phyloP scores from a whole-genome alignment of 495 filamentous ascomycete genomes.

The Xylaria cubensis region DNA sequence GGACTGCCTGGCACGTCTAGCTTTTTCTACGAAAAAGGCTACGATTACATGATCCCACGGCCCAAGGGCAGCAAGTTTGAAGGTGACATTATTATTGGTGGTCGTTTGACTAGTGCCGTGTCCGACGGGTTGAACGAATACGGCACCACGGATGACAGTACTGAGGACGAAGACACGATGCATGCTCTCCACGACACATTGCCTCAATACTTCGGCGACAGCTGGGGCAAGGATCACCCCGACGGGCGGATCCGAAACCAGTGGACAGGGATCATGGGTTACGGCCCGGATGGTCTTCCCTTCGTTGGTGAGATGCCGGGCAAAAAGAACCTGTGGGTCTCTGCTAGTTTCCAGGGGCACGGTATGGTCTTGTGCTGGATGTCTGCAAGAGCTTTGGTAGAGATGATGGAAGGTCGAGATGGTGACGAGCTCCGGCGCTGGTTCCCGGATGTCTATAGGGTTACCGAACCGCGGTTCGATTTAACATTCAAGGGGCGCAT shows the following conservation, averaged over 20 bases:
- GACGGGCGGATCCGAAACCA: conserved; percentile 62
- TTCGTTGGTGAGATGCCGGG: conserved; percentile 58
- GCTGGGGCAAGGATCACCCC: conserved; percentile 65
- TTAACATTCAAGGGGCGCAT: conserved; percentile 52
- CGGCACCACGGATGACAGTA: conserved; percentile 65
- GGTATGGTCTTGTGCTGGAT: conserved; percentile 66
- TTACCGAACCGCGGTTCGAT: conserved; percentile 52
- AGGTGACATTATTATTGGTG: conserved; percentile 74
- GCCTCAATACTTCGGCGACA: conserved; percentile 58
- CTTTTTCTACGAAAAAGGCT: conserved; percentile 65
- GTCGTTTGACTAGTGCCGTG: conserved; percentile 61
- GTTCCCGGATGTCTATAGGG: conserved; percentile 60
- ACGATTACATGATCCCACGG: conserved; percentile 72
- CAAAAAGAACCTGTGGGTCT: conserved; percentile 56
- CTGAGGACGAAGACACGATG: conserved; percentile 59
- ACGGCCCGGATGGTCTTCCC: conserved; percentile 61
- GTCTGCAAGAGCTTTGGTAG: conserved; percentile 59
- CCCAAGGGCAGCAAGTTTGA: conserved; percentile 51
- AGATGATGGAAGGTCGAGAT: conserved; percentile 54
- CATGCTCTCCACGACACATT: conserved; percentile 56
- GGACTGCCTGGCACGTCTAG: conserved; percentile 64
- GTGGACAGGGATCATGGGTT: conserved; percentile 71
- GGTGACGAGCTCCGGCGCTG: conserved; percentile 45
- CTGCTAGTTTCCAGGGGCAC: conserved; percentile 63
- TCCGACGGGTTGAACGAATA: conserved; percentile 57